Evolutionary conservation across 305 asterid species (phyloP), one percentile per base, ranked within the genome.

Genomic region (Solanum chacoense): DNA sequence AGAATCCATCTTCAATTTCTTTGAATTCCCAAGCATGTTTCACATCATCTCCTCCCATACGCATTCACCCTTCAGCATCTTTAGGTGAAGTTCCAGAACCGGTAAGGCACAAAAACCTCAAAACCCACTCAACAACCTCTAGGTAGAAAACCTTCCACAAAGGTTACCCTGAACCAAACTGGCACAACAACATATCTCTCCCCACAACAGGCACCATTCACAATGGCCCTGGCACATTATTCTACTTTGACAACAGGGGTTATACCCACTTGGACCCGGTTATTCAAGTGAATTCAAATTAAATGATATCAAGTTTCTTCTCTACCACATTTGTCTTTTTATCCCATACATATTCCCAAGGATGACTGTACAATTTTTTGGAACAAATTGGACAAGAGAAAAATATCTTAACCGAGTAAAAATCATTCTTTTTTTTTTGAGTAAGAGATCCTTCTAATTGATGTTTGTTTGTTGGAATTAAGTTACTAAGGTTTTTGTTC

Each of bases 181-280:
- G 96, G 98, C 59, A 91, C 95, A 0, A 98, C 94, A 37, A 97
- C 89, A 59, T 93, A 92, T 65, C 94, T 88, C 38, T 95, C 96
- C 13, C 98, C 97, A 0, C 97, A 90, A 37, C 92, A 32, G 2
- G 95, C 96, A 3, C 94, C 88, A 80, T 90, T 88, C 4, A 96
- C 95, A 0, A 97, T 96, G 29, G 93, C 91, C 93, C 85, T 92
- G 0, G 97, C 98, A 13, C 97, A 93, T 14, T 91, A 91, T 65
- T 93, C 94, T 20, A 50, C 91, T 85, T 91, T 88, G 87, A 73
- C 89, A 38, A 94, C 91, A 2, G 98, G 98, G 13, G 92, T 31
- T 50, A 92, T 11, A 87, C 90, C 89, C 79, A 95, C 90, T 74
- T 93, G 93, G 37, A 88, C 95, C 99, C 92, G 55, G 72, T 77